A percentile compares a stretch with the other conserved stretches of the same genome.
These are phyloP conservation scores for Samsoniella hepiali DNA, from an alignment of 2,329 filamentous ascomycete genomes.

Conservation along the genomic window DNA sequence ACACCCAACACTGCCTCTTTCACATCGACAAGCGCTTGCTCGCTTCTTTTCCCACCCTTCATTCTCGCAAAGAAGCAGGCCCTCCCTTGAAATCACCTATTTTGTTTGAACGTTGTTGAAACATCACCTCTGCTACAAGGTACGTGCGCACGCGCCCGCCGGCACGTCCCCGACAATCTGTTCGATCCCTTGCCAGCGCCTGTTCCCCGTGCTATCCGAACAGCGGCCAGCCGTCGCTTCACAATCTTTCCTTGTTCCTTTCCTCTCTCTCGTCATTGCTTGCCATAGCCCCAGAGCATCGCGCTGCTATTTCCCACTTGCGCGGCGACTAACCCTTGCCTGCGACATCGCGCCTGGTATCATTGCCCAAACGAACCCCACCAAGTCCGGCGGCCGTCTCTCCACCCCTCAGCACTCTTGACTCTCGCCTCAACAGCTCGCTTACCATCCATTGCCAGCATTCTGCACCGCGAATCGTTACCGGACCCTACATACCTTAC, in stretches of 20 bases:
- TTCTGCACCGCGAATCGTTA: background rate
- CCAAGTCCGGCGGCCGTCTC: constrained; percentile 6
- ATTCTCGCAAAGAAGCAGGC: background rate
- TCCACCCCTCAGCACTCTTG: constrained; percentile 4
- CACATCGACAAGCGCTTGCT: background rate
- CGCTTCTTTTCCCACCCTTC: background rate
- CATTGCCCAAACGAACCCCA: constrained; percentile 15
- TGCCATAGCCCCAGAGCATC: background rate
- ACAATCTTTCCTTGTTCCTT: too few species aligned
- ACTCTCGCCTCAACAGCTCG: constrained; percentile 6
- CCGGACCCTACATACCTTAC: background rate
- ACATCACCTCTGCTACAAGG: background rate
- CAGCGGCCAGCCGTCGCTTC: background rate
- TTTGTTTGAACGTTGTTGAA: background rate
- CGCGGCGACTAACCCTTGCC: background rate
- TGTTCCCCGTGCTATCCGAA: constrained; percentile 5
- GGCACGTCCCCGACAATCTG: background rate
- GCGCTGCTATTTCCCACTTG: background rate
- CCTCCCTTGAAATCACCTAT: background rate
- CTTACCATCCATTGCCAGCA: constrained; percentile 12
- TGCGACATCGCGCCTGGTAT: constrained; percentile 1
- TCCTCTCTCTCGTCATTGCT: background rate
- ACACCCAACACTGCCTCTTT: background rate
- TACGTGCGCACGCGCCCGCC: constrained; percentile 15
- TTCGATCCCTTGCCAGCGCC: constrained; percentile 1